Base-by-base conservation (phyloP, 2,329 filamentous ascomycete species). In the Coniochaeta sp. region DNA sequence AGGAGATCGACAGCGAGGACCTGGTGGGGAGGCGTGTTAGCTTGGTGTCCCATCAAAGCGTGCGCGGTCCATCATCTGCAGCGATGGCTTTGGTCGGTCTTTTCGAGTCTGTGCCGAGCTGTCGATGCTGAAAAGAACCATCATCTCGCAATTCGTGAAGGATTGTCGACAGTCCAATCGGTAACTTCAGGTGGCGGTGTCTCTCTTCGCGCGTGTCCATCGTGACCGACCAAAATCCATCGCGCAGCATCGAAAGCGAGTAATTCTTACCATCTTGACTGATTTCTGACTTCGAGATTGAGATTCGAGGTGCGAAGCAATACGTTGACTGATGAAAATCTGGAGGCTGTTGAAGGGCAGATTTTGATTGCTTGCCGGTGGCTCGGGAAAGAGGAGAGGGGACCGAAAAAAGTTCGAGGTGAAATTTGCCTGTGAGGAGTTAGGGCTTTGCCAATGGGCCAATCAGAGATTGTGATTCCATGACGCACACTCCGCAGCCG, bases 1-100 rank as follows among this genome's bases (percentile, higher is more conserved):
- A 99, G 89, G 76, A 99, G 93, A 87, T 99, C 95, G 86, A 98
- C 91, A 81, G 95, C 95, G 89, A 99, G 92, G 96, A 98, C 93
- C 95, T 98, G 77, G 69, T 64, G 55, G 62, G 64, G 62, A 65
- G 65, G 65, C 65, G 22, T 65, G 77, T 86, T 76, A 86, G 82
- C 78, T 76, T 72, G 58, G 61, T 64, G 60, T 65, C 59, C n/a
- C 50, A 59, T 47, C 17, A 52, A 60, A 59, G 58, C 54, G 36
- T 59, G 36, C n/a, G n/a, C 52, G 34, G 14, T 55, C 52, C 52
- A 14, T 32, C 4, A 55, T 34, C 52, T 22, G 9, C 42, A 47
- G 24, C 42, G 42, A 26, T 22, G 19, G n/a, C 22, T 26, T 26
- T 47, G 19, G 16, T 12, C 22, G 42, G 42, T 22, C 19, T 14